These are phyloP conservation scores for Daldinia caldariorum DNA, from an alignment of 495 filamentous ascomycete species.

Conservation along the genomic window DNA sequence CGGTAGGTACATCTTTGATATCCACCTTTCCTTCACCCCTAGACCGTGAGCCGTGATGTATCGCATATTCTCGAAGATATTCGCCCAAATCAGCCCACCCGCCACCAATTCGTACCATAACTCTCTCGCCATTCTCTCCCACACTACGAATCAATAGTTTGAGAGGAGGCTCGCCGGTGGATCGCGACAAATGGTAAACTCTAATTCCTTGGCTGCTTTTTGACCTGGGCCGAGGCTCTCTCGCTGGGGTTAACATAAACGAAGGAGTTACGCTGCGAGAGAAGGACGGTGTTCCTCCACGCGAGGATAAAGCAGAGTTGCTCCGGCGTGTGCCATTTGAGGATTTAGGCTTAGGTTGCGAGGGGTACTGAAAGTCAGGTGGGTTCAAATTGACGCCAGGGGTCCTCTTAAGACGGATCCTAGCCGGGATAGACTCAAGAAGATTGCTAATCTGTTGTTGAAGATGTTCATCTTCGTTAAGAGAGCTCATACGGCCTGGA, in stretches of 20 bases:
- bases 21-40: slow-evolving; percentile 63
- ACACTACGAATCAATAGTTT: slow-evolving; percentile 94
- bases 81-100: slow-evolving; percentile 96
- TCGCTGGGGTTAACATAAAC: slow-evolving; percentile 70
- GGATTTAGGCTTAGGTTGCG: slow-evolving; percentile 48
- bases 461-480: slow-evolving; percentile 69
- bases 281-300: slow-evolving; percentile 45
- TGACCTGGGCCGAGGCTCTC: slow-evolving; percentile 55
- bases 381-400: slow-evolving; percentile 60
- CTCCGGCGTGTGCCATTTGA: slow-evolving; percentile 52
- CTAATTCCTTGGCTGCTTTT: slow-evolving; percentile 74
- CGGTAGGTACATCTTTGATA: slow-evolving; percentile 63
- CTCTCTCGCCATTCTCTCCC: slow-evolving; percentile 87
- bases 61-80: slow-evolving; percentile 91
- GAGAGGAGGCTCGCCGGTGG: slow-evolving; percentile 82
- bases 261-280: slow-evolving; percentile 72
- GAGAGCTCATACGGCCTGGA: slow-evolving; percentile 47
- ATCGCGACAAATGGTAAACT: slow-evolving; percentile 90
- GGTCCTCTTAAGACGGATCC: slow-evolving; percentile 75
- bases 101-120: slow-evolving; percentile 97
- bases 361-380: slow-evolving; percentile 57
- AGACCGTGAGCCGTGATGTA: slow-evolving; percentile 79
- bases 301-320: slow-evolving; percentile 55
- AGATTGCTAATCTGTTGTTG: slow-evolving; percentile 88
- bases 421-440: slow-evolving; percentile 79